These are phyloP conservation scores for Testicularia cyperi DNA, from an alignment of 1,284 basidiomycete species.

Conservation along the genomic window DNA sequence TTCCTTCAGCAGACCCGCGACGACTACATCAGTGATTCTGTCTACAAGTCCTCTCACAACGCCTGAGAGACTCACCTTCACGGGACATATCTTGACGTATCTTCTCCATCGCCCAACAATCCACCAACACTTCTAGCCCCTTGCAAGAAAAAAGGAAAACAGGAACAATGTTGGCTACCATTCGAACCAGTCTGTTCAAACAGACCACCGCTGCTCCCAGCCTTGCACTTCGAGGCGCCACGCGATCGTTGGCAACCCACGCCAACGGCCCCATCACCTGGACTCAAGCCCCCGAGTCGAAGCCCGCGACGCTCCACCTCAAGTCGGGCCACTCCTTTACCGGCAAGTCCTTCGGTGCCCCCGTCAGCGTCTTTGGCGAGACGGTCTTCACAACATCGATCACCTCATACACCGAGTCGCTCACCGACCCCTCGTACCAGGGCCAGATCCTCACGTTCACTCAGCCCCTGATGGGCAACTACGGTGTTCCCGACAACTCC, in stretches of 20 bases:
- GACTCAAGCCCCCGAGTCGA: conserved; percentile 48
- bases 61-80: conserved; percentile 18
- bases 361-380: conserved; percentile 86
- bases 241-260: conserved; percentile 22
- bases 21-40: conserved; percentile 57
- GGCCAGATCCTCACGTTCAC: conserved; percentile 98
- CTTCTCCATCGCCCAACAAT: conserved; percentile 1
- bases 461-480: conserved; percentile 96
- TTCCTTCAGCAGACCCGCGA: conserved; percentile 53
- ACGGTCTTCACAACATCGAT: conserved; percentile 99
- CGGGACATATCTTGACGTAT: conserved; percentile 9
- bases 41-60: conserved; percentile 46
- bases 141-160: no score
- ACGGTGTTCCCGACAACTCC: conserved; percentile 84
- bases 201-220: conserved; percentile 10
- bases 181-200: conserved; percentile 36
- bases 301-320: conserved; percentile 83
- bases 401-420: conserved; percentile 98
- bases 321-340: conserved; percentile 90
- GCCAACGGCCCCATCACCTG: conserved; percentile 42
- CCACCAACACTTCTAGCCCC: neutral
- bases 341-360: conserved; percentile 86
- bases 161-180: conserved; percentile 26
- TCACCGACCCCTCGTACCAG: conserved; percentile 98
- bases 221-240: conserved; percentile 3